Base-by-base conservation (phyloP, 2,329 filamentous ascomycete genomes). In the Apiospora malaysiana region DNA sequence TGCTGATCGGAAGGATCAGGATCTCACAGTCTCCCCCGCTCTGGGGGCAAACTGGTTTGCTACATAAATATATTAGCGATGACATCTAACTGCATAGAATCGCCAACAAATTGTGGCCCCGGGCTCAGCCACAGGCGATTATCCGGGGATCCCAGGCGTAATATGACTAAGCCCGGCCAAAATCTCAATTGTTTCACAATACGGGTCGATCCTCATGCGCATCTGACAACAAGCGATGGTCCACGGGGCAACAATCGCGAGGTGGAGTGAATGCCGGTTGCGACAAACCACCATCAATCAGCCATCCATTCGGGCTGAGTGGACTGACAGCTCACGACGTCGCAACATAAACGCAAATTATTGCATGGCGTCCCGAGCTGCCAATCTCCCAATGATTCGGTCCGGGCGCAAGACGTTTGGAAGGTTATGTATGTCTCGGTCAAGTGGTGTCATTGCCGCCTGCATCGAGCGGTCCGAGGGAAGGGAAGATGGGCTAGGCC, bases 131-230 rank as follows among this genome's bases (percentile, higher is more conserved):
- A 37, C 51, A 59, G 27, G 16, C 27, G 14, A 37, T 21, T 9
- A 9, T 37, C 51, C 27, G 51, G 51, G 51, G 51, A 27, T 21
- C 7, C 8, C 4, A 8, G 25, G 51, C 51, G 51, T 18, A 21
- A 2, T 9, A 9, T 59, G 25, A 32, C 51, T 59, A 59, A 59
- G 51, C 51, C 25, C 25, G 12, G 2, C 7, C 16, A 32, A 56
- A 59, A 59, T 37, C 51, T 32, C 51, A 59, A 37, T n/a, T 37
- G 51, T 59, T 59, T 59, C 51, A 59, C 51, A 59, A 59, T 37
- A 59, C 51, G 49, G 51, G 27, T 16, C 51, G 51, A 59, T 37
- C 51, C 18, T 37, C 14, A 21, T 32, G 51, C 51, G 8, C 16
- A 32, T 8, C 32, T 18, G 16, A 59, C 51, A 59, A 21, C 51